Evolutionary conservation across 2,329 filamentous ascomycete genomes (phyloP).

Genomic region (Cladosporium sp.): DNA sequence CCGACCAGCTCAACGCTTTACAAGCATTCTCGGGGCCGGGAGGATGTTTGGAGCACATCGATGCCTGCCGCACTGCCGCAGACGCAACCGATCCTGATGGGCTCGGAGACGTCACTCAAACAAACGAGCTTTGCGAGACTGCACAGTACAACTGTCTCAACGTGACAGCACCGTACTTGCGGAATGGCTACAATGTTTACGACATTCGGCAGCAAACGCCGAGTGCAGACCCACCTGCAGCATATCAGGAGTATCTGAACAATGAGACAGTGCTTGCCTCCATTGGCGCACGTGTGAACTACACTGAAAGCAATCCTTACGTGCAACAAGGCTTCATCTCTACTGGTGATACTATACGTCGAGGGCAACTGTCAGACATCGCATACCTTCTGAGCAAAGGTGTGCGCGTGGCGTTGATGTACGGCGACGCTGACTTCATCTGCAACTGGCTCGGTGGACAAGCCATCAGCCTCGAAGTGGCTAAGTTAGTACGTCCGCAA

Average conservation of each 20-base stretch:
- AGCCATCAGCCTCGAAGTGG: conserved; percentile 61
- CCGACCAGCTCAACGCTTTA: conserved; percentile 43
- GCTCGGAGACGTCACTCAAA: conserved; percentile 29
- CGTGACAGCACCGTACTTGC: conserved; percentile 20
- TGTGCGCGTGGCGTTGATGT: conserved; percentile 63
- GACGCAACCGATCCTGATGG: conserved; percentile 31
- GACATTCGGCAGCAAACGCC: conserved; percentile 50
- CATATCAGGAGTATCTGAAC: conserved; percentile 51
- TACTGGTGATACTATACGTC: conserved; percentile 45
- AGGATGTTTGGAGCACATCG: conserved; percentile 25
- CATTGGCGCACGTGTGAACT: conserved; percentile 50
- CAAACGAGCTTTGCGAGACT: conserved; percentile 28
- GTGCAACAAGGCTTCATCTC: conserved; percentile 40
- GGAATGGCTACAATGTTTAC: conserved; percentile 38
- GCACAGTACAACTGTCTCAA: conserved; percentile 22
- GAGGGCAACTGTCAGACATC: conserved; percentile 37
- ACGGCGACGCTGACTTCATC: conserved; percentile 58
- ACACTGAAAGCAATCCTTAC: conserved; percentile 38
- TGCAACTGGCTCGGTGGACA: conserved; percentile 69
- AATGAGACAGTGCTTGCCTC: conserved; percentile 43
- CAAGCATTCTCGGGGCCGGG: conserved; percentile 43
- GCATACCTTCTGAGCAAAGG: conserved; percentile 39
- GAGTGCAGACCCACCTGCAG: conserved; percentile 53
- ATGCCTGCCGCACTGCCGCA: conserved; percentile 32
- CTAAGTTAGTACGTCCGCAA: conserved; percentile 17